These are phyloP conservation scores for Syzygium aromaticum DNA, from an alignment of 345 rosid species.

Conservation along the genomic window DNA sequence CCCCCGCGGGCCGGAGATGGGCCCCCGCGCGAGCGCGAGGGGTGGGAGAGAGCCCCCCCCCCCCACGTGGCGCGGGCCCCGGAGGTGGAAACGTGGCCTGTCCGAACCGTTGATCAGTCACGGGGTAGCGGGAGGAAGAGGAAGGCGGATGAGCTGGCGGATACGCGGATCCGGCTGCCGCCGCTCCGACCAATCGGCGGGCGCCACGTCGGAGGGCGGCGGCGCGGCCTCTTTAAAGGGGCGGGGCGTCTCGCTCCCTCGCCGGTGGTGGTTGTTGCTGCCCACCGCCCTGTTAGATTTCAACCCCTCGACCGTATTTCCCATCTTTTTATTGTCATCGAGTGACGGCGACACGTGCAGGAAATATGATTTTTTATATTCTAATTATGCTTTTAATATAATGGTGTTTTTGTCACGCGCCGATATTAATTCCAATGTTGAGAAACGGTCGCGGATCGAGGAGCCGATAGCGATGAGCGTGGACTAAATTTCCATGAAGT, in stretches of 20 bases:
- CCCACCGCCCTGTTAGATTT: background rate
- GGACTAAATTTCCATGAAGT: background rate
- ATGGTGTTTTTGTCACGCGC: background rate
- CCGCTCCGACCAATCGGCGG: background rate
- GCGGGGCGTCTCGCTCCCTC: too few species aligned
- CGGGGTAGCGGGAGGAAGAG: background rate
- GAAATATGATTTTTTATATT: accelerated
- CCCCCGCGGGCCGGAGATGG: too few species aligned
- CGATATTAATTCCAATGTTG: background rate
- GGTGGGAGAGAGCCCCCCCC: too few species aligned
- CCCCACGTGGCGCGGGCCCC: background rate
- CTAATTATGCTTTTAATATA: too few species aligned
- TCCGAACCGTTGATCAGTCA: background rate
- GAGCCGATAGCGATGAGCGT: background rate
- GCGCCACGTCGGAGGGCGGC: background rate
- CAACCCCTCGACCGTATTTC: background rate
- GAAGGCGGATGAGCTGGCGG: background rate
- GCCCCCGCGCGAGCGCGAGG: background rate
- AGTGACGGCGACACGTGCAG: background rate
- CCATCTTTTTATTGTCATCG: background rate
- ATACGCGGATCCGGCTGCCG: background rate
- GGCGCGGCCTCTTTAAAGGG: background rate
- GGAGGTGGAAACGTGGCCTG: background rate
- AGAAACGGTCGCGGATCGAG: background rate
- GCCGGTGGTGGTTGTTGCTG: background rate